Percentiles rank a stretch among this genome's conserved stretches.
Evolutionary conservation across 2,329 filamentous ascomycete genomes (phyloP).

Genomic region (Microsporum canis): DNA sequence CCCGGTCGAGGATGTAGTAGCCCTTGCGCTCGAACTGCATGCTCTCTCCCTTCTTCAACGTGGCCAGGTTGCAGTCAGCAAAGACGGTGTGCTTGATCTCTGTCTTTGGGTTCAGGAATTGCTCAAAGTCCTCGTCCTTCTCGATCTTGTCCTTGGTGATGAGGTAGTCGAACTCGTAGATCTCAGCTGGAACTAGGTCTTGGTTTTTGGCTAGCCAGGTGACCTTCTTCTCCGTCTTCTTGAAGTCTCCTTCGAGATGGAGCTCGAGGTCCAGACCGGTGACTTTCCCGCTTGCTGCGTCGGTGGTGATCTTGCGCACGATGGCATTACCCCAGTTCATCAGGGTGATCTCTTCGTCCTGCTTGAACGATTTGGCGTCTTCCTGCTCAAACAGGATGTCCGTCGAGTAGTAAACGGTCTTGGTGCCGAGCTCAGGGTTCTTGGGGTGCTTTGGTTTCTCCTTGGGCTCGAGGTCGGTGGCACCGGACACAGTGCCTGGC

Average conservation of each 20-base stretch:
- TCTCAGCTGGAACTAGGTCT: conserved; percentile 66
- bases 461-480: conserved; percentile 40
- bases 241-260: conserved; percentile 87
- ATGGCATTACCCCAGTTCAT: conserved; percentile 60
- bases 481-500: conserved; percentile 42
- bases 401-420: conserved; percentile 23
- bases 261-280: conserved; percentile 67
- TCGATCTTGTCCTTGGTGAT: conserved; percentile 91
- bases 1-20: conserved; percentile 72
- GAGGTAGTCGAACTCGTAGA: conserved; percentile 91
- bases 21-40: conserved; percentile 92
- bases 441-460: conserved; percentile 25
- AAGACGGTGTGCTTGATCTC: conserved; percentile 62
- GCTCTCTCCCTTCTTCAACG: conserved; percentile 75
- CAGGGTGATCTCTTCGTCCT: conserved; percentile 25
- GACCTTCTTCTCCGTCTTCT: conserved; percentile 91
- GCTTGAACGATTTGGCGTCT: conserved; percentile 23
- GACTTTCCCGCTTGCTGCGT: conserved; percentile 44
- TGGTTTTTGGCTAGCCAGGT: conserved; percentile 80
- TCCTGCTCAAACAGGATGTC: conserved; percentile 24
- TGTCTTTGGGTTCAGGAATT: conserved; percentile 67
- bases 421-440: conserved; percentile 23
- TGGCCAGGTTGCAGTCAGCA: conserved; percentile 68
- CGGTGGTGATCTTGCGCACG: conserved; percentile 41
- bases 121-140: conserved; percentile 74